These are phyloP conservation scores for Phytopythium ostracodes DNA, from an alignment of 352 stramenopile species.

Conservation along the genomic window DNA sequence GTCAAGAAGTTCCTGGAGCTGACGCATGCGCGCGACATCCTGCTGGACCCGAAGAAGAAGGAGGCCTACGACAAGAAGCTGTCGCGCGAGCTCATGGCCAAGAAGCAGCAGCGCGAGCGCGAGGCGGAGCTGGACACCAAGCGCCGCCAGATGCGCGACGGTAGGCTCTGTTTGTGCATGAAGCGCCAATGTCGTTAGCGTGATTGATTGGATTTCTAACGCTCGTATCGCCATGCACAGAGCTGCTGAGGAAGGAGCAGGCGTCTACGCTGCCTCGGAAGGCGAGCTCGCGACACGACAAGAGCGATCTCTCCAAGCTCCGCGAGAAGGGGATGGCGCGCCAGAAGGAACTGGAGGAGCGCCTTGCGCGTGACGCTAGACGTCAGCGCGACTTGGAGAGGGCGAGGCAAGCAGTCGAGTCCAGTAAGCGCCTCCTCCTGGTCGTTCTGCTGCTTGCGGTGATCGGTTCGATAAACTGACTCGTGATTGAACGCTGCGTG, in stretches of 20 bases:
- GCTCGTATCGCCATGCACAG: slow-evolving; percentile 14
- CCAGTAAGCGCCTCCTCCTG: slow-evolving; percentile 4
- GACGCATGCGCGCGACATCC: slow-evolving; percentile 66
- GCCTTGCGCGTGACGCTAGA: slow-evolving; percentile 35
- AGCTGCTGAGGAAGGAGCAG: slow-evolving; percentile 61
- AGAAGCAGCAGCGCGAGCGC: slow-evolving; percentile 65
- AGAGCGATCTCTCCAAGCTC: slow-evolving; percentile 48
- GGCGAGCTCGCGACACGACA: slow-evolving; percentile 20
- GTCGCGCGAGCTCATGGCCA: slow-evolving; percentile 51
- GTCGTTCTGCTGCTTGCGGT: not conserved
- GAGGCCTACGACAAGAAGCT: slow-evolving; percentile 80
- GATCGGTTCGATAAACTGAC: not conserved
- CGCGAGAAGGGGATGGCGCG: slow-evolving; percentile 45
- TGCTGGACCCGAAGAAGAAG: slow-evolving; percentile 79
- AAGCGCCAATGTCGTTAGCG: not conserved
- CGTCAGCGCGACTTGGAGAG: slow-evolving; percentile 32
- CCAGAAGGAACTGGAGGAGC: slow-evolving; percentile 54
- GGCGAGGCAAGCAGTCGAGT: slow-evolving; percentile 13
- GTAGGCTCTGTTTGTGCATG: slow-evolving; percentile 15
- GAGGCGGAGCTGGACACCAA: slow-evolving; percentile 53
- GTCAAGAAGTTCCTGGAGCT: slow-evolving; percentile 83
- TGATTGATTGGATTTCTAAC: not conserved
- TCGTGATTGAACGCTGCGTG: not conserved
- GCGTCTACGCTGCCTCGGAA: slow-evolving; percentile 36
- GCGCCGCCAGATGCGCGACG: slow-evolving; percentile 60